Conservation (phyloP, 441 rosid genomes). For the Euphorbia celastroides region DNA sequence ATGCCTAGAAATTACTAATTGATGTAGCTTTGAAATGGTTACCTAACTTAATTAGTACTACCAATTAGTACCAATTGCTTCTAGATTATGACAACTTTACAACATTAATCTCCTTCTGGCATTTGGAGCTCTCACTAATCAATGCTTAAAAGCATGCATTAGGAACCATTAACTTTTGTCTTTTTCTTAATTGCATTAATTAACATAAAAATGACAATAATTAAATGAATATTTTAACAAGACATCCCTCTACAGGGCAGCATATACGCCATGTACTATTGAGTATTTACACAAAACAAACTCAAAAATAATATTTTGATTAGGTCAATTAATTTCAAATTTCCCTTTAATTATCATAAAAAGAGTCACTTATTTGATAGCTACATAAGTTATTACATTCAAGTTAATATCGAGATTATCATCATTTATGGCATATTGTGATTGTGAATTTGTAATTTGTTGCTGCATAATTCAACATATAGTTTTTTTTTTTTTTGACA, state of each 20-base stretch:
- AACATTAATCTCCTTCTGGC: neutral
- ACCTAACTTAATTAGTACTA: neutral
- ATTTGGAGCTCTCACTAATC: neutral
- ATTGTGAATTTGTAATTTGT: too few relatives aligned
- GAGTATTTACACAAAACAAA: too few relatives aligned
- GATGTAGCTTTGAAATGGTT: neutral
- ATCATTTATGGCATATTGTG: neutral
- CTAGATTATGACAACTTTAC: neutral
- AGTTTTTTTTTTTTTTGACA: too few relatives aligned
- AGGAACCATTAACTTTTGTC: neutral
- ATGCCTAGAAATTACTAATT: neutral
- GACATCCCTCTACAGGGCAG: neutral
- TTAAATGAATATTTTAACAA: too few relatives aligned
- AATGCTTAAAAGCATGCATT: neutral
- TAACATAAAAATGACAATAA: neutral
- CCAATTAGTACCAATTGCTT: too few relatives aligned
- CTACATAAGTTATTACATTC: neutral
- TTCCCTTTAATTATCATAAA: too few relatives aligned
- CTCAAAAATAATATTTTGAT: neutral
- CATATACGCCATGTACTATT: neutral
- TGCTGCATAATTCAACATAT: too few relatives aligned
- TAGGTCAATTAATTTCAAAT: neutral
- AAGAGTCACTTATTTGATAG: too few relatives aligned
- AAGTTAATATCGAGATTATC: neutral
- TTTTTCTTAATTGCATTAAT: neutral